phyloP scores from a whole-genome alignment of 495 filamentous ascomycete species.

The Penicillium subrubescens region DNA sequence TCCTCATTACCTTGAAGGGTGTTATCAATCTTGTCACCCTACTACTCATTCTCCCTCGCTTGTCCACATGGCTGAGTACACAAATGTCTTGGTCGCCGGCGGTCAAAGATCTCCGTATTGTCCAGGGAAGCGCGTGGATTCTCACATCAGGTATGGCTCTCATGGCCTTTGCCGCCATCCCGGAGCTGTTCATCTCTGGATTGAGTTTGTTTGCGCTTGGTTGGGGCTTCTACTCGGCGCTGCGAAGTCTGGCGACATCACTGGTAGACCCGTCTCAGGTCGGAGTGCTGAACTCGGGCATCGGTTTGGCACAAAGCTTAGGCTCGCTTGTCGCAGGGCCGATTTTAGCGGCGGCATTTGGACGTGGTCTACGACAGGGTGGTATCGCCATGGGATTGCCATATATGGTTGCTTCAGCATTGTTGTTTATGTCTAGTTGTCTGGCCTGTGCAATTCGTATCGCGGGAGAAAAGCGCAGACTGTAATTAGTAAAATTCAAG shows the following conservation, averaged over 20 bases:
- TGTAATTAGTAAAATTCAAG: neutral
- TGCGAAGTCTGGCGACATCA: neutral
- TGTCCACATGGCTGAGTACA: neutral
- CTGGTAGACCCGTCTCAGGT: conserved; percentile 7
- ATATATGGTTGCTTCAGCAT: neutral
- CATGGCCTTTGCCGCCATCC: neutral
- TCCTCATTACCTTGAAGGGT: neutral
- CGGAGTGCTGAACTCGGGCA: neutral
- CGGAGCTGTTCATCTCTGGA: neutral
- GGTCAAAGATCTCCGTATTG: neutral
- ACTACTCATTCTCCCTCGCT: neutral
- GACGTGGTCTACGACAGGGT: neutral
- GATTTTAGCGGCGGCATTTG: neutral
- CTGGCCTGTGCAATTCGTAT: neutral
- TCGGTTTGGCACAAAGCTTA: neutral
- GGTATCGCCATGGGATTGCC: neutral
- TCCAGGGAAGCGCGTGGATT: neutral
- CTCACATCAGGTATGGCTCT: neutral
- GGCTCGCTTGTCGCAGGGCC: neutral
- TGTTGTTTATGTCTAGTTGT: neutral
- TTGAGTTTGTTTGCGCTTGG: neutral
- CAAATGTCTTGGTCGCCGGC: neutral
- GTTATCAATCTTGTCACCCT: neutral
- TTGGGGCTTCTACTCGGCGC: neutral
- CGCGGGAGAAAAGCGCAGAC: neutral